phyloP scores from a whole-genome alignment of 2,329 filamentous ascomycete species.

The Penicillium griseofulvum region DNA sequence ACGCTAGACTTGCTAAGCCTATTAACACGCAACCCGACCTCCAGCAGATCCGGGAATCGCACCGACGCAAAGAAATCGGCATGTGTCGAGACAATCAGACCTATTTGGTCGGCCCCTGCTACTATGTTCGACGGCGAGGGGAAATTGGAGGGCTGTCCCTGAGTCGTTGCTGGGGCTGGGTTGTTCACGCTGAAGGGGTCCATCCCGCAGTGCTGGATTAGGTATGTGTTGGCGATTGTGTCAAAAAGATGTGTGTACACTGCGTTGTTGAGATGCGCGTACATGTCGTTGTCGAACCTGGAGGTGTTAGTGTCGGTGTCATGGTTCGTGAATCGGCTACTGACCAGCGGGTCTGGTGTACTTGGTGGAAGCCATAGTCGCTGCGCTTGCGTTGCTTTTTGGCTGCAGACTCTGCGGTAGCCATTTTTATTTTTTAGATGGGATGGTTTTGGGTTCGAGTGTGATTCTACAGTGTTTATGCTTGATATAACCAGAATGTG shows the following conservation, averaged over 20 bases:
- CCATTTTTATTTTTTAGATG: slow-evolving; percentile 15
- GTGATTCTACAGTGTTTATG: neutral
- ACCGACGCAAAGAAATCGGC: slow-evolving; percentile 82
- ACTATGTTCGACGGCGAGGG: neutral
- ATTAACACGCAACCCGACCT: slow-evolving; percentile 77
- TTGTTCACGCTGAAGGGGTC: slow-evolving; percentile 61
- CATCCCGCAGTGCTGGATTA: slow-evolving; percentile 74
- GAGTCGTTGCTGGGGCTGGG: slow-evolving; percentile 12
- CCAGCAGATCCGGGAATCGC: slow-evolving; percentile 76
- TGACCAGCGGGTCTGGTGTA: slow-evolving; percentile 85
- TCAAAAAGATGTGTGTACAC: slow-evolving; percentile 87
- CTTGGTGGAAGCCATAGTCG: slow-evolving; percentile 75
- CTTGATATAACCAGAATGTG: slow-evolving; percentile 1
- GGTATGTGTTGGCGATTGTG: slow-evolving; percentile 83
- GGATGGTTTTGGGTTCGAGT: neutral
- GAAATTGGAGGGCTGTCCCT: slow-evolving; percentile 9
- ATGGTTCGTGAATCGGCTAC: neutral
- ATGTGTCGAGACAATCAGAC: slow-evolving; percentile 79
- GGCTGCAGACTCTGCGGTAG: slow-evolving; percentile 39
- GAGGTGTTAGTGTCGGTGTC: neutral
- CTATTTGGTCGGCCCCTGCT: slow-evolving; percentile 60
- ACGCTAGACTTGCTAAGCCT: slow-evolving; percentile 84
- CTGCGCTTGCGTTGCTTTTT: slow-evolving; percentile 61
- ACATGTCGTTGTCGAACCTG: slow-evolving; percentile 94
- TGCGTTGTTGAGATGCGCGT: slow-evolving; percentile 87